Evolutionary conservation across 2,329 filamentous ascomycete genomes (phyloP).

Genomic region (Berkeleyomyces basicola): DNA sequence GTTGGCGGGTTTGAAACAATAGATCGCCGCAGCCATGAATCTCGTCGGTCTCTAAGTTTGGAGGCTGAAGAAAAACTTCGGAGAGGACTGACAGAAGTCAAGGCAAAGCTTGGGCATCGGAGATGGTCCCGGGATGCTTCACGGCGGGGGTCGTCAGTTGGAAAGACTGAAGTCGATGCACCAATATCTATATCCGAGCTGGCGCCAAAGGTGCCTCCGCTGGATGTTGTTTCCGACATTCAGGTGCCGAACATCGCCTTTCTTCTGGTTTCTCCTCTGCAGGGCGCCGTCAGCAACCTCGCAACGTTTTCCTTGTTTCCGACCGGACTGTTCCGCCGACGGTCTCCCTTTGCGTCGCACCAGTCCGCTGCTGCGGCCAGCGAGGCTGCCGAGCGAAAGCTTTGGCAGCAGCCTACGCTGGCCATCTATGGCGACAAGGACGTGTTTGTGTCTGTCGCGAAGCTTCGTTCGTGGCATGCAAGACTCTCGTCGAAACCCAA

Average conservation of each 20-base stretch:
- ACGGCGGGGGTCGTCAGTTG: not conserved
- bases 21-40: constrained; percentile 26
- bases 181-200: not conserved
- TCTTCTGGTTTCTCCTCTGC: constrained; percentile 51
- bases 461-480: constrained; percentile 48
- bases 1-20: constrained; percentile 33
- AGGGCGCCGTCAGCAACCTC: constrained; percentile 42
- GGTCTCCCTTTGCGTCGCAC: no score
- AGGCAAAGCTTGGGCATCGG: constrained; percentile 20
- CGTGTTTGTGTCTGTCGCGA: constrained; percentile 49
- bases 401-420: constrained; percentile 43
- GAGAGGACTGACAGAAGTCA: constrained; percentile 31
- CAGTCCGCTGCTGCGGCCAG: no score
- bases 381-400: constrained; percentile 33
- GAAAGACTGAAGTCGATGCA: not conserved
- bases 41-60: constrained; percentile 22
- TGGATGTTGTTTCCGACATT: constrained; percentile 20
- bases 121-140: constrained; percentile 1
- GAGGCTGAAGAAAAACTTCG: constrained; percentile 33
- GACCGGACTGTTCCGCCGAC: not conserved
- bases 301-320: constrained; percentile 39
- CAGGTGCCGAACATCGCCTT: constrained; percentile 32
- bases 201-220: not conserved
- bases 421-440: constrained; percentile 63
- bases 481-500: constrained; percentile 28